Percentiles rank a stretch among this genome's conserved stretches.
phyloP scores from a whole-genome alignment of 371 early-diverging fungal species.

The Dentiscutata heterogama region DNA sequence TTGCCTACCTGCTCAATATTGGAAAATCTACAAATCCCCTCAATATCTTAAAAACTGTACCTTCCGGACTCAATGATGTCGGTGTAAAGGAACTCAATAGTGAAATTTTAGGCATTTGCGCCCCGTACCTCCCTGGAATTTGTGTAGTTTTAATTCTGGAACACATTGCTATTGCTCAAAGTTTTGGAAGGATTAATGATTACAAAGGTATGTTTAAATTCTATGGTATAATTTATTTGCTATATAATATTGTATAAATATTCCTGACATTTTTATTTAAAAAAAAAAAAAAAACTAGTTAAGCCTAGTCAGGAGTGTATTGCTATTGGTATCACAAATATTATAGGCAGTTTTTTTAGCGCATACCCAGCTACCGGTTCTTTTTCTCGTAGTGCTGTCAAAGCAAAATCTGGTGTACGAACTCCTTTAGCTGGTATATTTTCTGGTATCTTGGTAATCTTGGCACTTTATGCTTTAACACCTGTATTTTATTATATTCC shows the following conservation, averaged over 20 bases:
- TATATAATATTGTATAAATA: not conserved
- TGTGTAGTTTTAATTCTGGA: conserved; percentile 84
- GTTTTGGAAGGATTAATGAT: conserved; percentile 75
- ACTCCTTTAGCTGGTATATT: conserved; percentile 86
- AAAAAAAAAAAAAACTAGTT: conserved; percentile 49
- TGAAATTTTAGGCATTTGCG: conserved; percentile 59
- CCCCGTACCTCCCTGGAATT: conserved; percentile 68
- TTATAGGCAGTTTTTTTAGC: conserved; percentile 84
- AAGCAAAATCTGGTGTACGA: conserved; percentile 80
- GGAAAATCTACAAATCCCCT: conserved; percentile 57
- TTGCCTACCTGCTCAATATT: conserved; percentile 74
- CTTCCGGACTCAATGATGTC: conserved; percentile 76
- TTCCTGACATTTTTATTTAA: not conserved
- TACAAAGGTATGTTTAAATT: conserved; percentile 25
- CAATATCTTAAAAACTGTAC: conserved; percentile 74
- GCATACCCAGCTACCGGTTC: conserved; percentile 90
- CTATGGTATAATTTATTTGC: not conserved
- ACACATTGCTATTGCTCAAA: conserved; percentile 86
- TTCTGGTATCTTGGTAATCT: conserved; percentile 77
- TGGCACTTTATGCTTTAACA: conserved; percentile 84
- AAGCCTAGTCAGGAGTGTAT: conserved; percentile 86
- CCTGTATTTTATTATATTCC: conserved; percentile 91
- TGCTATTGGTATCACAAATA: conserved; percentile 86
- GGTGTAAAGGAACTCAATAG: conserved; percentile 60
- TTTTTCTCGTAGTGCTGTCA: conserved; percentile 90